These are phyloP conservation scores for Inga laurina DNA, from an alignment of 306 rosid genomes.

Conservation along the genomic window DNA sequence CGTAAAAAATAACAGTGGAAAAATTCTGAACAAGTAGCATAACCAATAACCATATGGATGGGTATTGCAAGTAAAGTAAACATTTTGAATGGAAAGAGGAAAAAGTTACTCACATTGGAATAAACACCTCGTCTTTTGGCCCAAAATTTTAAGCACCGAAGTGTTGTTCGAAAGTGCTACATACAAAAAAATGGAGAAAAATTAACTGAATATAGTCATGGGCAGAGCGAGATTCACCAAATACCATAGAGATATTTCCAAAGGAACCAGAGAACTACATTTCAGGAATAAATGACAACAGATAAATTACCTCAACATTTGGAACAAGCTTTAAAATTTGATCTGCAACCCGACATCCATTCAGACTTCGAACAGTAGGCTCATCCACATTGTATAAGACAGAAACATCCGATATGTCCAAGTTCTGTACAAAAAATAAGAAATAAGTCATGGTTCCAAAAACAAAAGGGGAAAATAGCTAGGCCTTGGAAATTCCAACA, in stretches of 20 bases:
- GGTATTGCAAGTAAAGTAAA: conserved; percentile 13
- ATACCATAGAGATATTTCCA: neutral
- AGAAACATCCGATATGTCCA: conserved; percentile 77
- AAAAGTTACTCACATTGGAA: conserved; percentile 73
- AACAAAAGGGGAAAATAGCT: neutral
- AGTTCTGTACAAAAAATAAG: conserved; percentile 54
- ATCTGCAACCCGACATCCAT: conserved; percentile 98
- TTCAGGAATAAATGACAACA: neutral
- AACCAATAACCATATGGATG: neutral
- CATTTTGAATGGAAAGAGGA: neutral
- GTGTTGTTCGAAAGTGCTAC: conserved; percentile 80
- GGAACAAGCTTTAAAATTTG: conserved; percentile 98
- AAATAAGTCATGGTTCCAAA: conserved; percentile 22
- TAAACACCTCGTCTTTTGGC: conserved; percentile 92
- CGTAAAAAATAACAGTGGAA: neutral
- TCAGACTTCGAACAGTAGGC: conserved; percentile 90
- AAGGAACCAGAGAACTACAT: neutral
- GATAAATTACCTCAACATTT: conserved; percentile 63
- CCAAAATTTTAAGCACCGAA: conserved; percentile 87
- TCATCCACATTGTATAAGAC: conserved; percentile 77
- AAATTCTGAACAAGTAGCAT: neutral
- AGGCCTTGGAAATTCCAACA: neutral
- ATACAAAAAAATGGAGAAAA: neutral
- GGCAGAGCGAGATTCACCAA: neutral
- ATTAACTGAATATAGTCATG: neutral